These are phyloP conservation scores for maize (Zea mays) DNA, from an alignment of 176 grass and related monocot genomes.

Conservation along the genomic window DNA sequence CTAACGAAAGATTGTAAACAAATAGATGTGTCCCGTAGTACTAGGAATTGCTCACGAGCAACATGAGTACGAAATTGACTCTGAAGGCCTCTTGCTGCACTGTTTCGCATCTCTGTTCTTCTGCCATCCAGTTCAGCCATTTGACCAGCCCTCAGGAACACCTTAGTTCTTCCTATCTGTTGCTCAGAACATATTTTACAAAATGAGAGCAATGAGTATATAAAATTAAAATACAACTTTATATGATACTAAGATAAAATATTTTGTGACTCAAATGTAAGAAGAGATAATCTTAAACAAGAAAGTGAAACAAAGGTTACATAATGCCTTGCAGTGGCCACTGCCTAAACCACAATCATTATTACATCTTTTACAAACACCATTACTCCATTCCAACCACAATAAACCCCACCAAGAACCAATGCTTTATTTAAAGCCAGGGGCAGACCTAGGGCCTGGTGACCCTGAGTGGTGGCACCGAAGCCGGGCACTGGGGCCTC, in stretches of 20 bases:
- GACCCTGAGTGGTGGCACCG: background rate
- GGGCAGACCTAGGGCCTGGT: background rate
- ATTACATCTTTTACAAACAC: conserved; percentile 31
- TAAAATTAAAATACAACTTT: conserved; percentile 7
- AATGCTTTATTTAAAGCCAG: conserved; percentile 28
- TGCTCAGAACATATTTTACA: conserved; percentile 32
- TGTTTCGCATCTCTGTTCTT: conserved; percentile 84
- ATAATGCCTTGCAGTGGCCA: conserved; percentile 4
- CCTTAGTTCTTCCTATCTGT: conserved; percentile 94
- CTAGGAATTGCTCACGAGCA: conserved; percentile 72
- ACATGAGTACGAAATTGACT: conserved; percentile 77
- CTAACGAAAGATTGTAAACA: conserved; percentile 71
- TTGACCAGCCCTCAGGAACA: conserved; percentile 95
- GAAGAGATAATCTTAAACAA: conserved; percentile 4
- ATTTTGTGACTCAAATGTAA: conserved; percentile 23
- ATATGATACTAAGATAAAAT: conserved; percentile 36
- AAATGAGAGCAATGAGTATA: conserved; percentile 15
- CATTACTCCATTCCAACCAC: conserved; percentile 12
- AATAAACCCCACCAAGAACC: conserved; percentile 27
- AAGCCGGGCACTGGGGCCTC: background rate
- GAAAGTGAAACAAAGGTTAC: conserved; percentile 13
- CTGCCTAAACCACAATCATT: conserved; percentile 4
- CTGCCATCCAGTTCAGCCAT: conserved; percentile 98
- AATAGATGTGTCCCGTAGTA: conserved; percentile 51
- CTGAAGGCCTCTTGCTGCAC: conserved; percentile 75